Base-by-base conservation (phyloP, 495 filamentous ascomycete genomes). In the Aspergillus asperescens region DNA sequence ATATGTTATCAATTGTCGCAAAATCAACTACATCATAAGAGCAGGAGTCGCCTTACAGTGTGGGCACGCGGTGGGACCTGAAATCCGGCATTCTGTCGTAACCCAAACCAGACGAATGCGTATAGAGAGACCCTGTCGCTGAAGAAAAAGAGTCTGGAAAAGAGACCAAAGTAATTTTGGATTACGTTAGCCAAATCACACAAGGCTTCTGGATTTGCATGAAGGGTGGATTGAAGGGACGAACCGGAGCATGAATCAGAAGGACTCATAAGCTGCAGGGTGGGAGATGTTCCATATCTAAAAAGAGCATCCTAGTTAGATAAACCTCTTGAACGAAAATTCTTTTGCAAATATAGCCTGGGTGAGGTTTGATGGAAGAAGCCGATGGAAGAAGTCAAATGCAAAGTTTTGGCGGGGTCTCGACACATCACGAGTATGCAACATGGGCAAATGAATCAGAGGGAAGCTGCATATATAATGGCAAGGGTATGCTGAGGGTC, bases 191-290 rank as follows among this genome's bases (percentile, higher is more conserved):
- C 48, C 39, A 52, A 29, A 12, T 27, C 40, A 28, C 29, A 34
- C 12, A 40, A 43, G 43, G 32, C 55, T 18, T 29, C 42, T 37
- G 25, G 32, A 41, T 12, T 46, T 38, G 24, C 43, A 54, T 49
- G 31, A 47, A 20, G 57, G 38, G 46, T 47, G 31, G 48, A 16
- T 58, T 35, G 46, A 61, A 44, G 35, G 46, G 18, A 55, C 62
- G 51, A 70, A 74, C 75, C 75, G 42, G 74, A 68, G 52, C 71
- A 74, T 38, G 73, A 76, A 62, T 76, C 72, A 46, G 70, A 55
- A 38, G 75, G 70, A 55, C 69, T 76, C 66, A 76, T 73, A 13
- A 74, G 64, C 29, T 31, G 29, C 52, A 76, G 65, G n/a, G 67
- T 62, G 54, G 66, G 56, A 37, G 69, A 71, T 35, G 68, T 57